Percentiles rank a stretch among this genome's conserved stretches.
phyloP scores from a whole-genome alignment of 1,139 yeast genomes.

The Yamadazyma atmosphaerica region DNA sequence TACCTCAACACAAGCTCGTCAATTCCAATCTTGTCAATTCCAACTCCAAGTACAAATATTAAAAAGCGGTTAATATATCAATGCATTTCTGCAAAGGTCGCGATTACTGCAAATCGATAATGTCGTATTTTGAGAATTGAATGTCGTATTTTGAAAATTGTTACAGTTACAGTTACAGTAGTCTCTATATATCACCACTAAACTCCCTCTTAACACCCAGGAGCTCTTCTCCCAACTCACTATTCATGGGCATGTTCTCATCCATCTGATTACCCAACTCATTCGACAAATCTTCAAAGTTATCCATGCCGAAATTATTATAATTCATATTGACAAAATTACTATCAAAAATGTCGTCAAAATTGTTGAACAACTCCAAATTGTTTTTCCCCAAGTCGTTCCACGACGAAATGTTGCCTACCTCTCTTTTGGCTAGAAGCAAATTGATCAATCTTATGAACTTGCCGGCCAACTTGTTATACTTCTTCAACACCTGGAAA shows the following conservation, averaged over 20 bases:
- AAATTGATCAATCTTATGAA: conserved; percentile 49
- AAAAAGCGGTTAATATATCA: no score
- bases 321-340: not conserved
- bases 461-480: conserved; percentile 50
- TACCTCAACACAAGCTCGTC: no score
- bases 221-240: not conserved
- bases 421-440: conserved; percentile 14
- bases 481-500: conserved; percentile 37
- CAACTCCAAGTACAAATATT: no score
- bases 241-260: not conserved
- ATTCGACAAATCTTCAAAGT: not conserved
- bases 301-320: not conserved
- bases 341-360: conserved; percentile 17
- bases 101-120: no score
- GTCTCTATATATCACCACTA: not conserved
- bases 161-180: no score
- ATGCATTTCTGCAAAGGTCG: no score
- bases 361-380: conserved; percentile 16
- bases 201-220: not conserved
- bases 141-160: no score
- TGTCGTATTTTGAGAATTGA: no score
- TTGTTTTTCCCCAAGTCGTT: conserved; percentile 11
- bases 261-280: not conserved
- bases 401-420: conserved; percentile 8
- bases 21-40: no score